Base-by-base conservation (phyloP, 208 protist species). In the Acanthamoeba castellanii region DNA sequence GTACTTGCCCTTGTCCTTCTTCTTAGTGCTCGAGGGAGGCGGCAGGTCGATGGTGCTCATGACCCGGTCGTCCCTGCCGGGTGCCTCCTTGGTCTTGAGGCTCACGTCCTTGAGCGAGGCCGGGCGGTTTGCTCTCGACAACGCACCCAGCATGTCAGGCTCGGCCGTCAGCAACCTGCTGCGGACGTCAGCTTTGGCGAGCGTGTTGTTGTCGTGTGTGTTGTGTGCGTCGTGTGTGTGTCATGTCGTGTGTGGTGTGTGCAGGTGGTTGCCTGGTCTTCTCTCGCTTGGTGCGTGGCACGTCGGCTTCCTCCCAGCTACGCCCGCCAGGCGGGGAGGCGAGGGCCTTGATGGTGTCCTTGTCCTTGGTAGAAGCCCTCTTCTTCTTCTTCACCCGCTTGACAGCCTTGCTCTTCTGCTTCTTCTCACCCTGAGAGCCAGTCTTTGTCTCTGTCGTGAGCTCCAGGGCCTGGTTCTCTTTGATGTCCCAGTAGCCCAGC, bases 371-470 rank as follows among this genome's bases (percentile, higher is more conserved):
- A 1, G 25, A 47, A 5, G 34, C 18, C 37, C 27, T 34, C 52
- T 32, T 64, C 81, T 89, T 55, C 30, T 89, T 89, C 45, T 89
- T 89, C 52, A 5, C 61, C n/a, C 52, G 81, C 45, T 89, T 89
- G 3, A 22, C 9, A 0, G 32, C 6, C 45, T 72, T 37, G 22
- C 8, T 2, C 57, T 72, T 22, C 57, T 74, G 25, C 32, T 92
- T 72, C 47, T 90, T 90, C 27, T 90, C 30, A 0, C 18, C 82
- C 20, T 66, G 34, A 0, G 18, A 22, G 14, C 37, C 25, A 55
- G 22, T 8, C 13, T 25, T 55, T 7, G 20, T 22, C 32, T 55
- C 45, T 0, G 20, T n/a, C 72, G 20, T 11, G 34, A 20, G 14
- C 72, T 81, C n/a, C 27, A 25, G 34, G 45, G 16, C 34, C 78